Conservation (phyloP, 1,284 basidiomycete species). For the Ceratobasidium sp. region DNA sequence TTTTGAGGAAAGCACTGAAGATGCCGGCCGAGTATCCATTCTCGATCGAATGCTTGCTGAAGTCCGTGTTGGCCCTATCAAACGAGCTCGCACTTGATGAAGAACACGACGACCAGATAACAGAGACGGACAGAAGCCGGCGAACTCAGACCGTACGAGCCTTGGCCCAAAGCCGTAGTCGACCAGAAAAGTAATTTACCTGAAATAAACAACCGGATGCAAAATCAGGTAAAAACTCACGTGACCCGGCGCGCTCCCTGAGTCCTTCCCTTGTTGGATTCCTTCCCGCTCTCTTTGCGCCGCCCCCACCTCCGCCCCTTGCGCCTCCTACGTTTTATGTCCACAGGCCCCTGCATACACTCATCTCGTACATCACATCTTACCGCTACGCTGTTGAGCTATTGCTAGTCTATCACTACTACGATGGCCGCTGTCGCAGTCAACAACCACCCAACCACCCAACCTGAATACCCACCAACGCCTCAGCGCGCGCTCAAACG, state of each 20-base stretch:
- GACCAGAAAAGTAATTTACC: neutral
- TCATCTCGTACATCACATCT: constrained; percentile 3
- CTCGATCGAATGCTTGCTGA: no score
- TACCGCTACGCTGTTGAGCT: neutral
- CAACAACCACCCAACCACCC: neutral
- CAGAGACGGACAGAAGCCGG: no score
- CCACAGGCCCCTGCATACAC: constrained; percentile 17
- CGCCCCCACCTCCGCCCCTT: constrained; percentile 1
- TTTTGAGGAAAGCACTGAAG: no score
- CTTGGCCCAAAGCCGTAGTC: no score
- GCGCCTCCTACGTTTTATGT: constrained; percentile 1
- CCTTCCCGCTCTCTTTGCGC: neutral
- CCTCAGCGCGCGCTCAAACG: constrained; percentile 44
- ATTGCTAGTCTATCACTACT: no score
- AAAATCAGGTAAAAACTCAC: neutral
- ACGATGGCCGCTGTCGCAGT: constrained; percentile 23
- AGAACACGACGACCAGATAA: no score
- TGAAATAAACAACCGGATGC: neutral
- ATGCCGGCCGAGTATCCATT: no score
- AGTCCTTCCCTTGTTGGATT: neutral
- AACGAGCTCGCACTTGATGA: no score
- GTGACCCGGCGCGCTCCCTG: neutral
- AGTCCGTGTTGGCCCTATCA: no score
- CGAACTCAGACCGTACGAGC: no score
- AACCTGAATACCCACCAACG: constrained; percentile 6